Evolutionary conservation across 805 yeast species (phyloP), one percentile per base, ranked within the genome.

Genomic region (Cyberlindnera euphorbiiphila): DNA sequence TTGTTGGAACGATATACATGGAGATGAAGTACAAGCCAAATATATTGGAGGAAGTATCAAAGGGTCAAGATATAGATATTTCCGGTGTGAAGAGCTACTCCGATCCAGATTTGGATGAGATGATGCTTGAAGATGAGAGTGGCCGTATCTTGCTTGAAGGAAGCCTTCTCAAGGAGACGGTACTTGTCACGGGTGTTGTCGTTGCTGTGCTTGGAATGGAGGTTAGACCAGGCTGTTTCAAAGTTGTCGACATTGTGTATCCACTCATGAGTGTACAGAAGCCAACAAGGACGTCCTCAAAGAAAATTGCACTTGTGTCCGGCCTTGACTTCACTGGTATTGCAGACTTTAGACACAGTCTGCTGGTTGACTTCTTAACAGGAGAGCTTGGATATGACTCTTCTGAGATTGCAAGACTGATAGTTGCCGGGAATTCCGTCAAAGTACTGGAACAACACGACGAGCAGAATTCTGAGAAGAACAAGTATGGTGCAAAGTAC

Each of bases 191-290:
- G 0, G 98, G 98, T 4, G 72, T 79, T n/a, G 81, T 89, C 0
- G 76, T 88, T 7, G 98, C 91, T 0, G 73, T 88, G 1, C 58
- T 88, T 9, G 98, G 98, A 1, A 78, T 85, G 64, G 96, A 89
- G 56, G 70, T 83, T 8, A 78, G 74, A 31, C 79, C 88, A 0
- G 98, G 98, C 4, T 68, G 80, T 3, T 89, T 93, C 59, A 85
- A 83, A 42, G 85, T 86, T 5, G 74, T 85, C 49, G 98, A 89
- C 54, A 67, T 89, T 2, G 74, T 74, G 2, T 83, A 77, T 49
- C 95, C 98, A 0, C 69, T 70, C 10, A 59, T 73, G 13, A 68
- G 85, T 2, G 76, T 78, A 0, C 94, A 84, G 54, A 41, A 59
- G 17, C 52, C 39, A 22, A 39, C 46, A 29, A 49, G 32, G 22